Percentiles rank a stretch among this genome's conserved stretches.
These are phyloP conservation scores for Goffeauzyma gilvescens DNA, from an alignment of 768 basidiomycete genomes.

Conservation along the genomic window DNA sequence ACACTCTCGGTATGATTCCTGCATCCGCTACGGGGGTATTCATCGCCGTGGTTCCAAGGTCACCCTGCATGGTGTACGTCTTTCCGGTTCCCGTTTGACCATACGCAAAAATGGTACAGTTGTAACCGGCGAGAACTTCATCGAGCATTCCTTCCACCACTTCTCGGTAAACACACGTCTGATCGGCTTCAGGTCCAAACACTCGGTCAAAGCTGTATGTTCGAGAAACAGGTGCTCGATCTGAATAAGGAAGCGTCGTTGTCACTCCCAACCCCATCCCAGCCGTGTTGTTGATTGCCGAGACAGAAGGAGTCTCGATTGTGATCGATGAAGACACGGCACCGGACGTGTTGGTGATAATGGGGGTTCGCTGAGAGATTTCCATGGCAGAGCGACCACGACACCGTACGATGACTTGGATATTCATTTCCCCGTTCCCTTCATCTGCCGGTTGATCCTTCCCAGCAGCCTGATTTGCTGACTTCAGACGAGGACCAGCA, in stretches of 20 bases:
- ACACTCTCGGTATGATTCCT: slow-evolving; percentile 84
- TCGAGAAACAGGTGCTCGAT: slow-evolving; percentile 21
- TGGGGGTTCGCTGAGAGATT: slow-evolving; percentile 65
- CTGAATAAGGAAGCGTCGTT: slow-evolving; percentile 25
- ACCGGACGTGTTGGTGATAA: slow-evolving; percentile 61
- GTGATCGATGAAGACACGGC: slow-evolving; percentile 57
- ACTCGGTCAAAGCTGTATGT: slow-evolving; percentile 91
- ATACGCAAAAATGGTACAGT: slow-evolving; percentile 93
- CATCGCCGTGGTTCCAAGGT: slow-evolving; percentile 42
- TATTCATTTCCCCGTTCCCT: slow-evolving; percentile 52
- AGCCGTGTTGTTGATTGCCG: slow-evolving; percentile 13
- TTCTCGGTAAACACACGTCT: slow-evolving; percentile 78
- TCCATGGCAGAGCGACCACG: slow-evolving; percentile 64
- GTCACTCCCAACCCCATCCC: slow-evolving; percentile 21
- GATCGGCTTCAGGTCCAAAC: slow-evolving; percentile 92
- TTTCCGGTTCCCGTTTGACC: slow-evolving; percentile 98
- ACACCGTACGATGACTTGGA: slow-evolving; percentile 82
- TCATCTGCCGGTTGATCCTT: slow-evolving; percentile 3
- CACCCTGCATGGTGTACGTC: slow-evolving; percentile 99
- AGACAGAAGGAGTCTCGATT: slow-evolving; percentile 44
- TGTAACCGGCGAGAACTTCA: slow-evolving; percentile 87
- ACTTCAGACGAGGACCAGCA: slow-evolving; percentile 2
- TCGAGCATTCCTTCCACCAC: slow-evolving; percentile 83
- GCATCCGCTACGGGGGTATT: slow-evolving; percentile 64
- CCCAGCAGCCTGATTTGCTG: slow-evolving; percentile 1